Percentiles rank a stretch among this genome's conserved stretches.
These are phyloP conservation scores for Calonectria naviculata DNA, from an alignment of 2,329 filamentous ascomycete species.

Conservation along the genomic window DNA sequence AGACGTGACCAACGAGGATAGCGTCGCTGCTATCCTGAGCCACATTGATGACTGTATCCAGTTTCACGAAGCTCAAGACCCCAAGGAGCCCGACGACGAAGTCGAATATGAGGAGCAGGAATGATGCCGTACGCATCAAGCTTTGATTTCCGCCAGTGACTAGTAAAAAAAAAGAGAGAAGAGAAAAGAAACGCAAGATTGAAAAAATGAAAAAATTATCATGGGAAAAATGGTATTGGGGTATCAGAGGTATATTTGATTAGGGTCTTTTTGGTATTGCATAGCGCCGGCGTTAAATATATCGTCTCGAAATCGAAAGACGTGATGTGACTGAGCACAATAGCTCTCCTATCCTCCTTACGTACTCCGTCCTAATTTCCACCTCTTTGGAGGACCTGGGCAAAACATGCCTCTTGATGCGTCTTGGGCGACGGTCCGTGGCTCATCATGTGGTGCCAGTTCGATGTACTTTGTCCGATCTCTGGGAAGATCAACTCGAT, in stretches of 20 bases:
- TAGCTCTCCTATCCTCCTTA: conserved; percentile 16
- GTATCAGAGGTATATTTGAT: conserved; percentile 23
- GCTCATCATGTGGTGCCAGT: not conserved
- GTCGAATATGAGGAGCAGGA: conserved; percentile 54
- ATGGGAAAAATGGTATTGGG: conserved; percentile 21
- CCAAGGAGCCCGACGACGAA: conserved; percentile 79
- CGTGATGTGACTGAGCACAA: conserved; percentile 29
- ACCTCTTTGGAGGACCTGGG: conserved; percentile 24
- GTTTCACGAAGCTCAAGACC: conserved; percentile 93
- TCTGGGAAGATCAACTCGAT: not conserved
- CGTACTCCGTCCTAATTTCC: conserved; percentile 22
- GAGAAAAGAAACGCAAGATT: not conserved
- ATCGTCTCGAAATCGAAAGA: conserved; percentile 30
- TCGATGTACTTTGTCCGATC: not conserved
- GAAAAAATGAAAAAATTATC: not conserved
- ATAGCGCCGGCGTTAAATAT: conserved; percentile 44
- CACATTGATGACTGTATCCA: conserved; percentile 96
- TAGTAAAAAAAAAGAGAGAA: not conserved
- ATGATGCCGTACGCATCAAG: conserved; percentile 20
- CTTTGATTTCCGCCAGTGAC: not conserved
- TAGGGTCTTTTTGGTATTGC: conserved; percentile 37
- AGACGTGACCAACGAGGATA: conserved; percentile 92
- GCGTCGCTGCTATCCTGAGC: conserved; percentile 84
- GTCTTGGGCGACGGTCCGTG: not conserved
- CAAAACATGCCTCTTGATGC: not conserved